These are phyloP conservation scores for Besnoitia besnoiti DNA, from an alignment of 169 alveolate species.

Conservation along the genomic window DNA sequence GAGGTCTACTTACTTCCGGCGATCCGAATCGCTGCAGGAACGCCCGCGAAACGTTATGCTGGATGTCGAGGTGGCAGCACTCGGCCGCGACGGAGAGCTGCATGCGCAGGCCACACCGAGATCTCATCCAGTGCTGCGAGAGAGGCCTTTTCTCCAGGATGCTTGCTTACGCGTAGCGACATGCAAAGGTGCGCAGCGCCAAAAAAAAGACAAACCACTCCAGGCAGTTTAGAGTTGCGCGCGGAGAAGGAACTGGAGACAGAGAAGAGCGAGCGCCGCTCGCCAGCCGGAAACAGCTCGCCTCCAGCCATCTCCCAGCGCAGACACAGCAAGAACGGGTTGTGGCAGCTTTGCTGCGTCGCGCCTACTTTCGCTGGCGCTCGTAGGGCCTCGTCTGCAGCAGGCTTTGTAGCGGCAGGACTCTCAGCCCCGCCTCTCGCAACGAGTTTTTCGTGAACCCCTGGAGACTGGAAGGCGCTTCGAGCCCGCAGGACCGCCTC, in stretches of 20 bases:
- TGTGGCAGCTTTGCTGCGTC: too few species aligned
- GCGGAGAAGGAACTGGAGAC: too few species aligned
- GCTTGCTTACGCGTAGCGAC: too few species aligned
- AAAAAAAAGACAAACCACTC: too few species aligned
- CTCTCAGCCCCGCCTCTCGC: neutral
- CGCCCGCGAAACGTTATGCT: neutral
- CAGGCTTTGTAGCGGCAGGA: neutral
- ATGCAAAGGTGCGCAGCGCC: too few species aligned
- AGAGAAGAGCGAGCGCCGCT: neutral
- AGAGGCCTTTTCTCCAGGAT: too few species aligned
- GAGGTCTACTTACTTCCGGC: neutral
- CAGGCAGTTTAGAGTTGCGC: too few species aligned
- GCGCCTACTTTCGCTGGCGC: neutral
- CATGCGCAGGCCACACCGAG: too few species aligned
- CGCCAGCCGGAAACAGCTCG: neutral
- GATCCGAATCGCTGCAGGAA: constrained; percentile 6
- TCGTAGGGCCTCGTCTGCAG: neutral
- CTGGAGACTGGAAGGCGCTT: neutral
- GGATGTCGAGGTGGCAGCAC: constrained; percentile 9
- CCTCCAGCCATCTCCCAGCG: neutral
- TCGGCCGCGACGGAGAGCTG: constrained; percentile 31
- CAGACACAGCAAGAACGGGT: neutral
- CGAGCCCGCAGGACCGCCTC: constrained; percentile 4
- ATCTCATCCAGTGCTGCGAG: too few species aligned
- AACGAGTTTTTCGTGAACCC: neutral